Evolutionary conservation across 495 filamentous ascomycete genomes (phyloP), one percentile per base, ranked within the genome.

Genomic region (Lepidopterella palustris): DNA sequence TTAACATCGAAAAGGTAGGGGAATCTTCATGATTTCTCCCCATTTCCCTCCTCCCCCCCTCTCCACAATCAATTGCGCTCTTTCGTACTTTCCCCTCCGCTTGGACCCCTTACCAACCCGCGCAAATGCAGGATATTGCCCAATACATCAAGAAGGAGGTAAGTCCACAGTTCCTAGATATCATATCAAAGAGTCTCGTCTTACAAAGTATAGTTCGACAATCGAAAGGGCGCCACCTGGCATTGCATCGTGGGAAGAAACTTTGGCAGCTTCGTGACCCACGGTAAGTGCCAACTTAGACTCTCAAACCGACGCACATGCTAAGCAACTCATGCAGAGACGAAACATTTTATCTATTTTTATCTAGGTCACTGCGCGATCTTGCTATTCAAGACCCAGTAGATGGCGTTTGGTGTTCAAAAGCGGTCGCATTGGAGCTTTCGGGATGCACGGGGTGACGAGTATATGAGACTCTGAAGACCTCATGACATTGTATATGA

Each of bases 311-410:
- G 0, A 27, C 3, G 9, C 42, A 65, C 27, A 49, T 25, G 28
- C 20, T 31, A 32, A 61, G 18, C 58, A 24, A 49, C 9, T 0
- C 18, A 11, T 23, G 3, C 77, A 97, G 92, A 99, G 73, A 97
- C 93, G 40, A 96, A 96, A 76, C 93, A 99, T 76, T 99, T 99
- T 79, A 97, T 97, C 72, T 99, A 99, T 79, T 99, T 99, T 81
- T 97, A 97, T 77, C 88, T 97, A 60, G 93, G 93, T 50, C 93
- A 97, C 80, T 96, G 89, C 73, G 93, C 93, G 20, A 97, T 99
- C 68, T 85, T 99, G 45, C 85, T 99, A 55, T 99, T 97, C 84
- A 99, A 99, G 83, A 99, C 93, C 24, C 92, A 97, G 80, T 97
- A 83, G 24, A 50, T 24, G 47, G 20, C 47, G 47, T 25, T 9